Base-by-base conservation (phyloP, 202 grass and related monocot genomes). In the Carex sylvatica region DNA sequence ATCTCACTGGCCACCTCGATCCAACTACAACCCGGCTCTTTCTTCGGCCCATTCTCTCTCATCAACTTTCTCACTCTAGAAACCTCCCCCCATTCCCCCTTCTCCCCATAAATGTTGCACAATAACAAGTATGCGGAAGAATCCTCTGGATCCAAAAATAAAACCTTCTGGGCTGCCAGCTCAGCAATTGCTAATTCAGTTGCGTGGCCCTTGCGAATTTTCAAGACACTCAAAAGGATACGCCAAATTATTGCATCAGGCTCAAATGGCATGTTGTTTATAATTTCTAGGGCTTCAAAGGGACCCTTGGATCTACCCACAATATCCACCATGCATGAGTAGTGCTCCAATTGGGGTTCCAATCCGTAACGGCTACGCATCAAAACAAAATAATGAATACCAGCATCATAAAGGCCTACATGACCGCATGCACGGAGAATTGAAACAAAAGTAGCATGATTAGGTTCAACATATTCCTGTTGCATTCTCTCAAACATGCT, bases 11-110 rank as follows among this genome's bases (percentile, higher is more conserved):
- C 84, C 79, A 91, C 90, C 66, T 94, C 95, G 82, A 94, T 92
- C 95, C 95, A 97, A 87, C 95, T 97, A 88, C 92, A 94, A 20
- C 95, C 92, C 61, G 88, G 90, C 84, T 94, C 95, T 84, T 97
- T 97, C 80, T 92, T 97, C 80, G 94, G 84, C 61, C 75, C 83
- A 69, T 84, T 88, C 52, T 94, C 83, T 81, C 70, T 94, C 88
- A 94, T 87, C 74, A 93, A 60, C 87, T 78, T 91, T 90, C 90
- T 89, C 81, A 87, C 92, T 65, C 84, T 97, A 11, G 95, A 89
- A 80, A 94, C 92, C 64, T 93, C 90, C 44, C 52, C 79, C 92
- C 92, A 94, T 83, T 86, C 90, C 26, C 90, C 85, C 74, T 84
- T 85, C 84, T 91, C 87, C 47, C 90, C 92, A 49, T 97, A 94